Evolutionary conservation across 2,329 filamentous ascomycete genomes (phyloP).

Genomic region (Alternaria ethzedia): DNA sequence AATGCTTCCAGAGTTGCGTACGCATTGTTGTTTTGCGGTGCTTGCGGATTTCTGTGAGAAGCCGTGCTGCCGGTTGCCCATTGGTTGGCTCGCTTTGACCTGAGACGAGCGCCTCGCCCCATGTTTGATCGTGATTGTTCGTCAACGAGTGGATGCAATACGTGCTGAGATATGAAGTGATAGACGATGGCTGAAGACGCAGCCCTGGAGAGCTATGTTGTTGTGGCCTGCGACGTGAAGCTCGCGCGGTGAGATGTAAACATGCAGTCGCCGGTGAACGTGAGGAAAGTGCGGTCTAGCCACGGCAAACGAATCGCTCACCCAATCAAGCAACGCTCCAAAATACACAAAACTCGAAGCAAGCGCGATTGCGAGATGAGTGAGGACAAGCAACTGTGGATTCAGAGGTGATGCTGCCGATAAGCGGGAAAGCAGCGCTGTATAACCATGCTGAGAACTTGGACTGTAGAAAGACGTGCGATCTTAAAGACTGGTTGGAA

Average conservation of each 20-base stretch:
- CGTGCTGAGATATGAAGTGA: background rate
- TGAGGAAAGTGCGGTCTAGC: conserved; percentile 6
- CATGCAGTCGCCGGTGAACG: background rate
- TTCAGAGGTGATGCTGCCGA: background rate
- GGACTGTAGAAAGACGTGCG: background rate
- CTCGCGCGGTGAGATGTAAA: background rate
- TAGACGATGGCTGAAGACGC: background rate
- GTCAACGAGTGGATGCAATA: background rate
- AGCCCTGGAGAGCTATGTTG: background rate
- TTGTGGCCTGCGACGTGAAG: background rate
- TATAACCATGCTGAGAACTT: background rate
- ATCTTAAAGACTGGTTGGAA: background rate
- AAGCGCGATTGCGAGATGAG: background rate
- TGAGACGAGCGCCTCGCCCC: conserved; percentile 7
- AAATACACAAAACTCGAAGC: background rate
- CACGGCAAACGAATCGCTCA: conserved; percentile 3
- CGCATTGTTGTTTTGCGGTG: conserved; percentile 7
- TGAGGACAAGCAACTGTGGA: background rate
- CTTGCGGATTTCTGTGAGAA: background rate
- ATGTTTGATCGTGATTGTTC: conserved; percentile 11
- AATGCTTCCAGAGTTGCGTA: conserved; percentile 11
- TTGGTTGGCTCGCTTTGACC: conserved; percentile 3
- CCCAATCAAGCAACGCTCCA: background rate
- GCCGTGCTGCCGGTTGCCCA: conserved; percentile 2
- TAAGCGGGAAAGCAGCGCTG: background rate